phyloP scores from a whole-genome alignment of 208 protist species.

The Trypanosoma congolense region DNA sequence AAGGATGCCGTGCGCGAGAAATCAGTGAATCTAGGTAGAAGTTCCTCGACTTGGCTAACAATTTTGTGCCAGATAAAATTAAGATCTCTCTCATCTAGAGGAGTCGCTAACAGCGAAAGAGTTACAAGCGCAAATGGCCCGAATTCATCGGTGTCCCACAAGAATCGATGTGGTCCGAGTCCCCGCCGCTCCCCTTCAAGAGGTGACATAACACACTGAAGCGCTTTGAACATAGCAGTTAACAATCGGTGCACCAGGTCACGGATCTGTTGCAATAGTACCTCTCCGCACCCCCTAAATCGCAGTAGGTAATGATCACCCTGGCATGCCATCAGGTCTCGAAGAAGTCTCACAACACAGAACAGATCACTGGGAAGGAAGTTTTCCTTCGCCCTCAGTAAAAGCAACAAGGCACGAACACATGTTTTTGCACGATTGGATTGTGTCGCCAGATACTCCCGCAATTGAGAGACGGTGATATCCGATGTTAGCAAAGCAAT shows the following conservation, averaged over 20 bases:
- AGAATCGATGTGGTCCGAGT: constrained; percentile 46
- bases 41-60: constrained; percentile 28
- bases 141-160: constrained; percentile 58
- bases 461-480: constrained; percentile 12
- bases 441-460: constrained; percentile 12
- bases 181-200: constrained; percentile 23
- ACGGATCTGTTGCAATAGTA: constrained; percentile 40
- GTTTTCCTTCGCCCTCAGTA: constrained; percentile 17
- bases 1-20: constrained; percentile 48
- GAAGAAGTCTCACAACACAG: constrained; percentile 17
- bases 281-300: constrained; percentile 48
- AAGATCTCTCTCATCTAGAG: constrained; percentile 50
- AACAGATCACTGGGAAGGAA: constrained; percentile 25
- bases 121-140: constrained; percentile 43
- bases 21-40: constrained; percentile 52
- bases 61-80: constrained; percentile 26
- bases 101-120: constrained; percentile 50
- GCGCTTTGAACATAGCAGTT: constrained; percentile 30
- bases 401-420: constrained; percentile 25
- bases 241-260: constrained; percentile 39
- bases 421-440: constrained; percentile 8
- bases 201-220: constrained; percentile 27
- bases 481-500: constrained; percentile 19
- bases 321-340: constrained; percentile 20
- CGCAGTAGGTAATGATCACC: constrained; percentile 38